phyloP scores from a whole-genome alignment of 2,329 filamentous ascomycete genomes.

The Fonsecaea multimorphosa region DNA sequence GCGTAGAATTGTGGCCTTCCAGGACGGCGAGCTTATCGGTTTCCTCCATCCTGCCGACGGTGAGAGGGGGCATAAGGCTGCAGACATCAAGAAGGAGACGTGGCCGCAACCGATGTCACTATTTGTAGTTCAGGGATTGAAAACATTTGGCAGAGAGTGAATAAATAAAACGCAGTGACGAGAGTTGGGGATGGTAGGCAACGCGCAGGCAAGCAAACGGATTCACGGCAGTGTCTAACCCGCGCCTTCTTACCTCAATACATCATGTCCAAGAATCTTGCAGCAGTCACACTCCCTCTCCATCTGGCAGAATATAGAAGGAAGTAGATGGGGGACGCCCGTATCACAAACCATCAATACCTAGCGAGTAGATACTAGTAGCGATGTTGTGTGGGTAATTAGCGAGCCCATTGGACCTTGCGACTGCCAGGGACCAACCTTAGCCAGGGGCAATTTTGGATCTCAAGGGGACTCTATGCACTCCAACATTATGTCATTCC shows the following conservation, averaged over 20 bases:
- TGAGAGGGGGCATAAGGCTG: neutral
- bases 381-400: neutral
- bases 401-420: neutral
- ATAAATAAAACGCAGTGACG: neutral
- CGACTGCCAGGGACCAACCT: slow-evolving; percentile 19
- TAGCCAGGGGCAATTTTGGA: too few species aligned
- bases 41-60: slow-evolving; percentile 6
- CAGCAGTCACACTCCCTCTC: neutral
- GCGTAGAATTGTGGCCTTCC: neutral
- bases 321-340: neutral
- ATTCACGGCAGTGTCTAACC: slow-evolving; percentile 4
- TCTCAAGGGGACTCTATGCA: neutral
- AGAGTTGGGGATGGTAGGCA: neutral
- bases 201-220: slow-evolving; percentile 17
- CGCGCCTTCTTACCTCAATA: neutral
- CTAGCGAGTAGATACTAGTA: too few species aligned
- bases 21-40: neutral
- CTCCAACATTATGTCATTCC: slow-evolving; percentile 20
- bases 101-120: neutral
- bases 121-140: neutral
- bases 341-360: neutral
- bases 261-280: neutral
- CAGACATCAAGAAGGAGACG: neutral
- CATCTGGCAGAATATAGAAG: neutral
- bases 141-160: neutral